A percentile compares a stretch with the other conserved stretches of the same genome.
Evolutionary conservation across 371 early-diverging fungal genomes (phyloP).

Genomic region (Smittium culicis): DNA sequence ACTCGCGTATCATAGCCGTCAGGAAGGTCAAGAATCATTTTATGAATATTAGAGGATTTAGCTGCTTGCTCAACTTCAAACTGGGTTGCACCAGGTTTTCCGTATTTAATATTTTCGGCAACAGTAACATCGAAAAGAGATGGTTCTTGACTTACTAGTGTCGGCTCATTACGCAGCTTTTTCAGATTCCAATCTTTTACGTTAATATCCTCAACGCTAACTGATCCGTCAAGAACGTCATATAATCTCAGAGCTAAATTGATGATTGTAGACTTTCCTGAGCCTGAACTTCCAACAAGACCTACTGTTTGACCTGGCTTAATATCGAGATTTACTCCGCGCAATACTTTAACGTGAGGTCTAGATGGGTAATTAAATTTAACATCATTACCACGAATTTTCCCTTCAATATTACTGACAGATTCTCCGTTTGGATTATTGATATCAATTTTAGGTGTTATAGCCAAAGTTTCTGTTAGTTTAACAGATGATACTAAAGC

Average conservation of each 20-base stretch:
- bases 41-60: slow-evolving; percentile 42
- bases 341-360: slow-evolving; percentile 47
- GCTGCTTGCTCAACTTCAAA: slow-evolving; percentile 36
- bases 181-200: slow-evolving; percentile 48
- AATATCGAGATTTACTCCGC: slow-evolving; percentile 42
- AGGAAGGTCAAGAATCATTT: slow-evolving; percentile 51
- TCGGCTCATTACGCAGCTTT: slow-evolving; percentile 53
- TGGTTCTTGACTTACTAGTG: slow-evolving; percentile 68
- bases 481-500: slow-evolving; percentile 18
- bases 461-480: background rate
- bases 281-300: slow-evolving; percentile 69
- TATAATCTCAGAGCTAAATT: slow-evolving; percentile 80
- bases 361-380: slow-evolving; percentile 58
- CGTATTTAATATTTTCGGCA: slow-evolving; percentile 34
- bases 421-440: slow-evolving; percentile 9
- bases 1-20: slow-evolving; percentile 62
- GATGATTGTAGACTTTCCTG: slow-evolving; percentile 79
- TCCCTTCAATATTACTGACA: slow-evolving; percentile 35
- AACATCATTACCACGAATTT: slow-evolving; percentile 29
- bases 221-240: slow-evolving; percentile 45
- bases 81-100: slow-evolving; percentile 22
- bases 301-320: slow-evolving; percentile 62
- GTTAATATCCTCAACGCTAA: slow-evolving; percentile 45
- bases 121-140: slow-evolving; percentile 46
- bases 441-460: background rate